Base-by-base conservation (phyloP, 1,284 basidiomycete genomes). In the Apiotrichum porosum region DNA sequence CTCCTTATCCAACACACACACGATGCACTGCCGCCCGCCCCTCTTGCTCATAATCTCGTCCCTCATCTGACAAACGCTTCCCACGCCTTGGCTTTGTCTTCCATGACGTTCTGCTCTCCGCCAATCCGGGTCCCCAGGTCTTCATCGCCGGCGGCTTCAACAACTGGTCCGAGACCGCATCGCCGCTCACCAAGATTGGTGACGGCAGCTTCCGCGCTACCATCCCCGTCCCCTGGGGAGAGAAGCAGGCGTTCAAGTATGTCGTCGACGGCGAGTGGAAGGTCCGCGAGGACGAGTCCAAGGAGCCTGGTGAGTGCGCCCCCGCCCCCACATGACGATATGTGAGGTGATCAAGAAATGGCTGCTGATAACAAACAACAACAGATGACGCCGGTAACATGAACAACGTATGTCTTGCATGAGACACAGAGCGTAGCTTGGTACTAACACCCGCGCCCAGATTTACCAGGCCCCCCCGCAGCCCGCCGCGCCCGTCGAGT, bases 251-350 rank as follows among this genome's bases (percentile, higher is more conserved):
- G 21, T 74, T 69, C 66, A 74, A 74, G 58, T 74, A 73, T 54
- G 70, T 74, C 37, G 69, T 72, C 21, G 72, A 74, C 57, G 69
- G 69, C 42, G 66, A 73, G 39, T 74, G 72, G 72, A 70, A 70
- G 58, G 68, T 71, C 33, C 56, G 71, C 42, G 72, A 74, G 47
- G 71, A 73, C 52, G 72, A 74, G 58, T 65, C 68, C 30, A 74
- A 72, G 56, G 72, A 74, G 50, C 70, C 66, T 68, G 71, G 71
- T 73, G 45, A 58, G 69, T 68, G 13, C 22, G 34, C 12, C 5
- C 34, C 8, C 4, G 30, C 9, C 18, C 9, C 38, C 30, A 14
- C 26, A 3, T 37, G 26, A 19, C 28, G n/a, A n/a, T n/a, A n/a
- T n/a, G n/a, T n/a, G n/a, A n/a, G n/a, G n/a, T n/a, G n/a, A n/a